Evolutionary conservation across 257 asterid genomes (phyloP).

Genomic region (Solanum sejunctum): DNA sequence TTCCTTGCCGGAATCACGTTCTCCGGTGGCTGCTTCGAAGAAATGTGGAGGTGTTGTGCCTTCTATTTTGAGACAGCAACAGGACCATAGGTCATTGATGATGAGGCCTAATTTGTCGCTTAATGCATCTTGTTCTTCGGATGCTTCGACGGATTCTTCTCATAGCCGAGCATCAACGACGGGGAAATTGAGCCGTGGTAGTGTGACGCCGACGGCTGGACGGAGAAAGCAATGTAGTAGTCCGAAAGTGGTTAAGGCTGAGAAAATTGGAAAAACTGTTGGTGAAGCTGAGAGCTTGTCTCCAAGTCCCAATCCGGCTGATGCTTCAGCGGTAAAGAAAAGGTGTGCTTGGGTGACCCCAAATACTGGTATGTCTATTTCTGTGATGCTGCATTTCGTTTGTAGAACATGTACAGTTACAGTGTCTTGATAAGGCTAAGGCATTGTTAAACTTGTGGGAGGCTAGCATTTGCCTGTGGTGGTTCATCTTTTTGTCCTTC

Average conservation of each 20-base stretch:
- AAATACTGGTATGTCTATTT: slow-evolving; percentile 52
- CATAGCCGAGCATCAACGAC: slow-evolving; percentile 87
- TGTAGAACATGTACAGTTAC: not conserved
- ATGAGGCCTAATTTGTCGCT: slow-evolving; percentile 38
- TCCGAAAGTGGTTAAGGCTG: slow-evolving; percentile 18
- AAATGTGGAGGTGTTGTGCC: slow-evolving; percentile 23
- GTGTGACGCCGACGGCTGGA: slow-evolving; percentile 16
- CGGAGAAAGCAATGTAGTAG: slow-evolving; percentile 48
- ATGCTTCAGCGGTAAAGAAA: slow-evolving; percentile 42
- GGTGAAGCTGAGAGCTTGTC: slow-evolving; percentile 32
- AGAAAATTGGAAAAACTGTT: slow-evolving; percentile 23
- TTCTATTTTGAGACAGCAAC: slow-evolving; percentile 46
- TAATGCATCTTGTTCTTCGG: slow-evolving; percentile 85
- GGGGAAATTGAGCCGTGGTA: slow-evolving; percentile 50
- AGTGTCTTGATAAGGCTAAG: not conserved
- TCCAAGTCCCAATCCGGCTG: slow-evolving; percentile 1
- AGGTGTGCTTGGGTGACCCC: slow-evolving; percentile 97
- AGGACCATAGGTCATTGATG: slow-evolving; percentile 16
- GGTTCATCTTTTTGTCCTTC: not conserved
- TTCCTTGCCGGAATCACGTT: slow-evolving; percentile 10
- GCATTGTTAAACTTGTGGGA: not conserved
- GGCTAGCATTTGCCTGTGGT: not conserved
- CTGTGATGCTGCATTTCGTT: not conserved
- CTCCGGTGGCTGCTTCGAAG: slow-evolving; percentile 32
- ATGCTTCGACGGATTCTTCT: slow-evolving; percentile 85